Evolutionary conservation across 805 yeast genomes (phyloP), one percentile per base, ranked within the genome.

Genomic region (Peterozyma toletana): DNA sequence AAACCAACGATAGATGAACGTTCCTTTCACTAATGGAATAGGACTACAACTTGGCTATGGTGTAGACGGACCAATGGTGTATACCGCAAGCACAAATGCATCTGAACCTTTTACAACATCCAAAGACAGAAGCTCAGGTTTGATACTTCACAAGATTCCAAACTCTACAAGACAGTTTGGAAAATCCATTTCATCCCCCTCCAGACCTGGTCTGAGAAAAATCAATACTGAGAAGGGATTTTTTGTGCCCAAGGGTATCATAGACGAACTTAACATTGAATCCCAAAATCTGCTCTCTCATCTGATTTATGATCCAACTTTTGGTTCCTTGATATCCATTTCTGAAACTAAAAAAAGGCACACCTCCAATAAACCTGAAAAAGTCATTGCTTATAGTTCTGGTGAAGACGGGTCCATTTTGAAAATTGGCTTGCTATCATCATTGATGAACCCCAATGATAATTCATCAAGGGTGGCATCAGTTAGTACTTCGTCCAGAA

Each of bases 1-100:
- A 21, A 7, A 5, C 7, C 7, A 21, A 21, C 27, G 27, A 21
- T 21, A 21, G 27, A 21, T 21, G 27, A 21, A 7, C 27, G 7
- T 21, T 21, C 73, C 74, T 46, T 60, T 66, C 17, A 63, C 60
- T 42, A 53, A 53, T 31, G 63, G 60, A 14, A 49, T 58, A 34
- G 74, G 74, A 5, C 59, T 59, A 4, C 67, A 65, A 48, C 54
- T 73, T 34, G 56, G 70, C 3, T 68, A 67, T 50, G 78, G 78
- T 1, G 65, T 68, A 9, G 61, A 56, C 34, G 78, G 78, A 1
- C 46, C 57, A 7, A 57, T 53, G 11, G 33, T 60, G 3, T 53
- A 48, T 43, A 45, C 48, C 2, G 50, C 58, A 2, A 29, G 41
- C 14, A 30, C 48, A 3, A 38, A 48, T 11, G 47, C 48, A 9